Conservation (phyloP, 495 filamentous ascomycete genomes). For the Penicillium waksmanii region DNA sequence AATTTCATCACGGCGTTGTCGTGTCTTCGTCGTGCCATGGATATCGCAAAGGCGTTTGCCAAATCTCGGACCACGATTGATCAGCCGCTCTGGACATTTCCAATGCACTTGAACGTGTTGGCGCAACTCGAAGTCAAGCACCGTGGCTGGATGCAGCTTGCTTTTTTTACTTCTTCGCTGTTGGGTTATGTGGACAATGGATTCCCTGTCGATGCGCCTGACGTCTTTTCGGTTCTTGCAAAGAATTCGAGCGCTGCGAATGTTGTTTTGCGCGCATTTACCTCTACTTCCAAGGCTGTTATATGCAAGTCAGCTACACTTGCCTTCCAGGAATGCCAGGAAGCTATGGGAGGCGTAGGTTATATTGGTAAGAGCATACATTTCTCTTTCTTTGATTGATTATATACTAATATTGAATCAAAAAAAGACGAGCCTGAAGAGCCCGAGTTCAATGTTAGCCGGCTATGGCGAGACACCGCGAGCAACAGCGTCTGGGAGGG, state of each 20-base stretch:
- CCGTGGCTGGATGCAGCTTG: conserved; percentile 59
- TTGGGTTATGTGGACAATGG: conserved; percentile 55
- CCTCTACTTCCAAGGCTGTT: conserved; percentile 64
- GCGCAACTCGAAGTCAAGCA: conserved; percentile 56
- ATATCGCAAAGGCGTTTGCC: conserved; percentile 59
- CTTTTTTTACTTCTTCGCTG: conserved; percentile 61
- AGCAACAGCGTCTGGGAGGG: conserved; percentile 74
- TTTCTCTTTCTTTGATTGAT: not conserved
- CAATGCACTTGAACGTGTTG: conserved; percentile 62
- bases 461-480: conserved; percentile 65
- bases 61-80: conserved; percentile 52
- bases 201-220: conserved; percentile 12
- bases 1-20: conserved; percentile 59
- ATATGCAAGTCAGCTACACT: conserved; percentile 56
- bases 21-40: conserved; percentile 60
- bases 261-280: conserved; percentile 63
- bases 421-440: conserved; percentile 34
- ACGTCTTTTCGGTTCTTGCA: conserved; percentile 23
- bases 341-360: conserved; percentile 71
- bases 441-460: conserved; percentile 60
- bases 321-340: conserved; percentile 65
- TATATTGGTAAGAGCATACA: conserved; percentile 55
- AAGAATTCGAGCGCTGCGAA: conserved; percentile 15
- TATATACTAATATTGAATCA: not conserved
- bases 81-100: conserved; percentile 52